phyloP scores from a whole-genome alignment of 2,329 filamentous ascomycete genomes.

The Trichoderma atrobrunneum region DNA sequence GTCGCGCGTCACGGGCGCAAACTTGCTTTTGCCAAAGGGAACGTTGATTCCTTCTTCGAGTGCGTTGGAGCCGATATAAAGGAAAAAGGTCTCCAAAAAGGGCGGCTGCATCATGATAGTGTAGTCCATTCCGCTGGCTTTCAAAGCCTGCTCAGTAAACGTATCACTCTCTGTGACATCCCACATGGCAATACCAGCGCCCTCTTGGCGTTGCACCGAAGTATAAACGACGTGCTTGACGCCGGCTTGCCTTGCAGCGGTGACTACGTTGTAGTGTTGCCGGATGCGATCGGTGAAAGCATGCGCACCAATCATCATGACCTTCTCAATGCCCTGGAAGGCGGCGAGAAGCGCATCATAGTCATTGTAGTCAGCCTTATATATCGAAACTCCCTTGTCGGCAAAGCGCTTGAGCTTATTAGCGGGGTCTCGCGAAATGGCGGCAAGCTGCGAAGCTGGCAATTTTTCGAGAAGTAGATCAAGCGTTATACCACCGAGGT shows the following conservation, averaged over 20 bases:
- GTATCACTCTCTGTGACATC: not conserved
- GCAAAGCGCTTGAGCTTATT: not conserved
- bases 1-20: not conserved
- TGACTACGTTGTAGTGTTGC: conserved; percentile 1
- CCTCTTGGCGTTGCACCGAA: not conserved
- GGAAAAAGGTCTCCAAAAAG: not conserved
- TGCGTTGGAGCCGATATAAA: not conserved
- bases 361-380: not conserved
- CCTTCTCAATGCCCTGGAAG: not conserved
- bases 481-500: not conserved
- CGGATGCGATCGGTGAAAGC: not conserved
- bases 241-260: not conserved
- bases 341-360: not conserved
- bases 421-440: not conserved
- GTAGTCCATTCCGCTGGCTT: not conserved
- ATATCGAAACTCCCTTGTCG: not conserved
- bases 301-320: not conserved
- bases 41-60: not conserved
- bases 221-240: not conserved
- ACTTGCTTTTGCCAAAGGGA: not conserved
- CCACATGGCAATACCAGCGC: not conserved
- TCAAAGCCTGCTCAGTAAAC: not conserved
- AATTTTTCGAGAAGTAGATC: not conserved
- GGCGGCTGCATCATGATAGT: conserved; percentile 5
- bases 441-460: not conserved